Percentiles rank a stretch among this genome's conserved stretches.
phyloP scores from a whole-genome alignment of 441 rosid genomes.

The Mallotus japonicus region DNA sequence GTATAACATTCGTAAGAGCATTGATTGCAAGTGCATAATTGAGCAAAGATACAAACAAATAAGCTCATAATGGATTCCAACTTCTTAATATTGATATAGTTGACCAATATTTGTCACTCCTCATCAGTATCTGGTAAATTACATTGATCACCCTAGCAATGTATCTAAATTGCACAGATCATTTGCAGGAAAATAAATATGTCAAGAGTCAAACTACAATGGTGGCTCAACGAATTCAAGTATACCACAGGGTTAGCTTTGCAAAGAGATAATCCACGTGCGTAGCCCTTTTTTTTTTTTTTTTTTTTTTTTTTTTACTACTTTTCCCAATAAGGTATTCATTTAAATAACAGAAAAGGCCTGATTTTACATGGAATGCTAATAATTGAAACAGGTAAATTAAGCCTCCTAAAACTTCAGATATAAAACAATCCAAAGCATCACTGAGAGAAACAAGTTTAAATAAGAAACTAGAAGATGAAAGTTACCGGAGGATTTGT shows the following conservation, averaged over 20 bases:
- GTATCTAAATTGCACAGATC: neutral
- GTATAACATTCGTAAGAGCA: too few species aligned
- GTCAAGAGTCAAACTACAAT: neutral
- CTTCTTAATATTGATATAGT: neutral
- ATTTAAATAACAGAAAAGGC: neutral
- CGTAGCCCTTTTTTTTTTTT: too few species aligned
- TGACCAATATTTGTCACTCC: neutral
- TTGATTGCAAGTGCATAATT: neutral
- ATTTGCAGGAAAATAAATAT: neutral
- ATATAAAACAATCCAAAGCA: conserved; percentile 1
- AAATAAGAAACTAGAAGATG: conserved; percentile 2
- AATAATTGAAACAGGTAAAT: neutral
- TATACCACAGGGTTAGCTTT: neutral
- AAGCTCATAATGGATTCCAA: neutral
- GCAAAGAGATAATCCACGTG: neutral
- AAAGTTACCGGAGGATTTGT: conserved; percentile 80
- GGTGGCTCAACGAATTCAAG: neutral
- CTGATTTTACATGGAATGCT: neutral
- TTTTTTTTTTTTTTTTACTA: too few species aligned
- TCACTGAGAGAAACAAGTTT: neutral
- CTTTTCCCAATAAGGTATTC: neutral
- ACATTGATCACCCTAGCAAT: neutral
- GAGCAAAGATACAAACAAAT: neutral
- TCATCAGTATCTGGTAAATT: neutral
- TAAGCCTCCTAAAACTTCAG: neutral